A percentile compares a stretch with the other conserved stretches of the same genome.
Evolutionary conservation across 768 basidiomycete genomes (phyloP).

Genomic region (Gloeophyllum trabeum): DNA sequence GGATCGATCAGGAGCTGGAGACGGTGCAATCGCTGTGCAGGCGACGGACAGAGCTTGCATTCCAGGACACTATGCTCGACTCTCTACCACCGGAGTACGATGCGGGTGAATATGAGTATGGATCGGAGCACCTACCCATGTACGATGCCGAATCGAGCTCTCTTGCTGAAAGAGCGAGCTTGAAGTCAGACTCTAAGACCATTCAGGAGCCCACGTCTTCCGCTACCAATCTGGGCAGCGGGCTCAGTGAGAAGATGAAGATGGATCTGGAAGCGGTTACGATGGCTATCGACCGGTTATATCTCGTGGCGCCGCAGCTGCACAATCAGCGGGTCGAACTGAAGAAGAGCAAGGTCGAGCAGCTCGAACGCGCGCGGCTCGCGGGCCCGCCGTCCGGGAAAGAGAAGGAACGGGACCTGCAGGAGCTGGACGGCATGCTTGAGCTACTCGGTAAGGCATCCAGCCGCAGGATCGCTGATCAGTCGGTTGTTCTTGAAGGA

Average conservation of each 20-base stretch:
- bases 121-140: conserved; percentile 14
- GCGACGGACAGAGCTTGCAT: conserved; percentile 29
- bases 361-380: conserved; percentile 62
- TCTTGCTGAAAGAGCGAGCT: conserved; percentile 4
- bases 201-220: background rate
- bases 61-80: conserved; percentile 13
- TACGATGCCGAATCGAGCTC: too few relatives aligned
- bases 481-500: conserved; percentile 57
- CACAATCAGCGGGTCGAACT: conserved; percentile 92
- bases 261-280: conserved; percentile 80
- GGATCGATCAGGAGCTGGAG: conserved; percentile 68
- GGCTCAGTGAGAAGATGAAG: conserved; percentile 65
- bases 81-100: conserved; percentile 27
- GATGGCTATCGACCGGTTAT: conserved; percentile 82
- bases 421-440: conserved; percentile 62
- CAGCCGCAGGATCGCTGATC: conserved; percentile 52
- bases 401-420: conserved; percentile 23
- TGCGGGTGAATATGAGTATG: conserved; percentile 5
- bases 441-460: conserved; percentile 64
- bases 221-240: conserved; percentile 1
- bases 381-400: conserved; percentile 23
- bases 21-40: conserved; percentile 54
- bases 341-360: conserved; percentile 52
- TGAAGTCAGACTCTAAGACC: background rate
- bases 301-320: conserved; percentile 78